Base-by-base conservation (phyloP, 164 flowering plant species). In the Nymphaea thermarum region DNA sequence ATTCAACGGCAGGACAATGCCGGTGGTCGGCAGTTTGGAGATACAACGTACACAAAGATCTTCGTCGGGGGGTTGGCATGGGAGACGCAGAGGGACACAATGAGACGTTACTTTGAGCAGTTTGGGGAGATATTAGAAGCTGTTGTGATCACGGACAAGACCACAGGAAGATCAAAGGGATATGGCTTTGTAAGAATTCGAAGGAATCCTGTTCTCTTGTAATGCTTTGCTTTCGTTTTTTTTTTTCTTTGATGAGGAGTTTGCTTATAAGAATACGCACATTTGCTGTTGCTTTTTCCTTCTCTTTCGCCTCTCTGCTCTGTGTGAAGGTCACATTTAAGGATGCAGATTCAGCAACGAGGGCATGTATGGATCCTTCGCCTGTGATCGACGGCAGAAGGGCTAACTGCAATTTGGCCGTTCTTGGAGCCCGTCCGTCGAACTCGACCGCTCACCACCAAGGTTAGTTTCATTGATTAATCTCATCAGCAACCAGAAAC, bases 51-150 rank as follows among this genome's bases (percentile, higher is more conserved):
- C 44, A 86, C 87, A 18, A 86, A 86, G 71, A 77, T 86, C 65
- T 86, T 86, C 68, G 93, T 86, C 10, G 90, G 88, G 36, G 93
- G 88, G 6, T 77, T 86, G 79, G 88, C 87, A 67, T 84, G 88
- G 93, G 90, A 83, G 80, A 87, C 88, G 12, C 82, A 82, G 61
- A 80, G 84, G 70, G 89, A 85, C 15, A 81, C 87, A 10, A 82
- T 86, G 90, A 74, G 77, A 64, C 75, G 82, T 64, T 86, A 86
- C 72, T 86, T 86, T 71, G 87, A 84, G 72, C 90, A 86, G 77
- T 86, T 86, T 78, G 90, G 90, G 42, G 87, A 86, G 73, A 86
- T 86, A 70, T 72, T 71, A 60, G 90, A 86, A 70, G 87, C 90
- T 44, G 90, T 84, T 44, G 86, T 86, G 18, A 84, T 86, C 73